phyloP scores from a whole-genome alignment of 768 basidiomycete species.

The Cystofilobasidium bisporidii region DNA sequence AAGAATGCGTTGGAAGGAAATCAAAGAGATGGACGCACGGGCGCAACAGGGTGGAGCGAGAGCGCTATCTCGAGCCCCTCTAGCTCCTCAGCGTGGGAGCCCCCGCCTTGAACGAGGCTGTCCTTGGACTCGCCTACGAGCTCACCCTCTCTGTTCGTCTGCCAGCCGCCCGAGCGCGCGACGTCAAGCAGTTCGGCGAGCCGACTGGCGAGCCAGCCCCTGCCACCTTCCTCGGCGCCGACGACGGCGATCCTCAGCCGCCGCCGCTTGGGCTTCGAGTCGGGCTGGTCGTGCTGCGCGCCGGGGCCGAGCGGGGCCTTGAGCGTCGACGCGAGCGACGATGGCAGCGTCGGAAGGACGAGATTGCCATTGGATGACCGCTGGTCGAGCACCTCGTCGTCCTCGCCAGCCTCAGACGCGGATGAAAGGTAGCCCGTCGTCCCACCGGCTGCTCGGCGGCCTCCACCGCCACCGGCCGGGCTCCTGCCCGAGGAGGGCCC shows the following conservation, averaged over 20 bases:
- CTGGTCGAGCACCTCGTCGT: not conserved
- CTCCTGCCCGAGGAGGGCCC: not conserved
- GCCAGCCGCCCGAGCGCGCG: not conserved
- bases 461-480: not conserved
- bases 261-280: not conserved
- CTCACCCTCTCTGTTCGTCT: not conserved
- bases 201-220: not conserved
- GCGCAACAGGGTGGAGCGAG: not conserved
- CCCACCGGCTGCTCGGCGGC: no score
- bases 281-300: not conserved
- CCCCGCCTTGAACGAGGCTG: not conserved
- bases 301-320: no score
- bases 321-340: not conserved
- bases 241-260: not conserved
- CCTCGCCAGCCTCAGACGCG: not conserved
- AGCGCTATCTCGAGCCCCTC: not conserved
- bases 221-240: not conserved
- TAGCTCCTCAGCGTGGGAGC: no score
- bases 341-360: not conserved
- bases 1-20: no score
- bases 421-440: not conserved
- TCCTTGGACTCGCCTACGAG: not conserved
- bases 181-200: not conserved
- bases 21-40: not conserved
- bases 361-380: not conserved